A percentile compares a stretch with the other conserved stretches of the same genome.
Evolutionary conservation across 768 basidiomycete species (phyloP).

Genomic region (Tubosaeta sp.): DNA sequence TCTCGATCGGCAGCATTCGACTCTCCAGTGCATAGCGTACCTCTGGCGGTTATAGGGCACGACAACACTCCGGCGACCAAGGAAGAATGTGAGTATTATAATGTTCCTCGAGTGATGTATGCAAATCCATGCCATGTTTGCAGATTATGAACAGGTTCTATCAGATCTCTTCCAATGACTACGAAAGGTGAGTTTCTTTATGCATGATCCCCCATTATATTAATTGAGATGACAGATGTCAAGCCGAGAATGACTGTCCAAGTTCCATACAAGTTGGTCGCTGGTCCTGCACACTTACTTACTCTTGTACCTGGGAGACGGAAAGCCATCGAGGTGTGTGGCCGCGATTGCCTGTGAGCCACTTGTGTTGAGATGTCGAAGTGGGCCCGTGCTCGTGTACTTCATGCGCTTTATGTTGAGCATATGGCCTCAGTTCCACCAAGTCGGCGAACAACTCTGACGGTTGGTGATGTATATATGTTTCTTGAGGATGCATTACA

Average conservation of each 20-base stretch:
- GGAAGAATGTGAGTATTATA: slow-evolving; percentile 19
- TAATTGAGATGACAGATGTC: slow-evolving; percentile 28
- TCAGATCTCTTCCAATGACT: slow-evolving; percentile 39
- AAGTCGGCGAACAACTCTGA: slow-evolving; percentile 24
- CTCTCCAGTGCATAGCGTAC: neutral
- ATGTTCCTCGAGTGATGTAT: neutral
- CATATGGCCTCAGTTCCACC: slow-evolving; percentile 17
- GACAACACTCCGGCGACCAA: neutral
- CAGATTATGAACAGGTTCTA: slow-evolving; percentile 34
- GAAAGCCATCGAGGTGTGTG: slow-evolving; percentile 46
- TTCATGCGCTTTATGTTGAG: slow-evolving; percentile 37
- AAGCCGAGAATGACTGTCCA: slow-evolving; percentile 28
- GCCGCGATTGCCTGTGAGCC: neutral
- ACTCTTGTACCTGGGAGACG: slow-evolving; percentile 39
- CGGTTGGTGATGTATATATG: slow-evolving; percentile 39
- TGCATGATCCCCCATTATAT: neutral
- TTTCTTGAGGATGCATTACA: slow-evolving; percentile 42
- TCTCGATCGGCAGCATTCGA: slow-evolving; percentile 21
- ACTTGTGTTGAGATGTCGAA: slow-evolving; percentile 16
- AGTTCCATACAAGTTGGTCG: slow-evolving; percentile 38
- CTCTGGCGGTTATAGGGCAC: slow-evolving; percentile 1
- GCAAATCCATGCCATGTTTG: neutral
- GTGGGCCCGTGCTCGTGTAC: slow-evolving; percentile 44
- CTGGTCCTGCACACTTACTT: slow-evolving; percentile 32
- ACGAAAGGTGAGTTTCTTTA: slow-evolving; percentile 32